Evolutionary conservation across 495 filamentous ascomycete genomes (phyloP).

Genomic region (Aspergillus bertholletiae): DNA sequence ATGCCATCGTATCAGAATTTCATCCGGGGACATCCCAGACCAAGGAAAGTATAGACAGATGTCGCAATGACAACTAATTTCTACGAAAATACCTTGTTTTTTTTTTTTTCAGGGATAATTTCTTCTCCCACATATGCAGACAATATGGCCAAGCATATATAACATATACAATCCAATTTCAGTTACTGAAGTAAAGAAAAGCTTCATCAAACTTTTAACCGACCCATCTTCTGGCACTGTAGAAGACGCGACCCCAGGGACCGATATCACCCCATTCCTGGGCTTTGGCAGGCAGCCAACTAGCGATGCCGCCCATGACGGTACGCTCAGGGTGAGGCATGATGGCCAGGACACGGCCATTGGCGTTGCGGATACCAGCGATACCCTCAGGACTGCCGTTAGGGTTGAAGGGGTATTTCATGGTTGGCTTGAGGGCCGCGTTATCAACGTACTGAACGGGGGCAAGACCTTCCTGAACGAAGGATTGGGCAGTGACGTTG

Average conservation of each 20-base stretch:
- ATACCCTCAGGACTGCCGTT: conserved; percentile 89
- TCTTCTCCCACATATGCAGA: not conserved
- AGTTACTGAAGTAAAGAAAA: not conserved
- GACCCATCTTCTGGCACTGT: conserved; percentile 80
- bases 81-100: too few species aligned
- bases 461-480: conserved; percentile 62
- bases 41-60: not conserved
- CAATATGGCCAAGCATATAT: not conserved
- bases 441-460: conserved; percentile 84
- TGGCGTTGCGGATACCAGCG: conserved; percentile 71
- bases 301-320: conserved; percentile 76
- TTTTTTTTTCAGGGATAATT: too few species aligned
- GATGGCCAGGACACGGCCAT: conserved; percentile 86
- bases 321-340: conserved; percentile 98
- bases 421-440: conserved; percentile 61
- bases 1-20: not conserved
- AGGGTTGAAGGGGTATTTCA: conserved; percentile 86
- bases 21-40: not conserved
- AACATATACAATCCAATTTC: not conserved
- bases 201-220: conserved; percentile 42
- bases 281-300: conserved; percentile 64
- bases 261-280: conserved; percentile 82
- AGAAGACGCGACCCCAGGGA: conserved; percentile 81
- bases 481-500: conserved; percentile 36
- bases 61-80: not conserved